phyloP scores from a whole-genome alignment of 2,329 filamentous ascomycete genomes.

The Cadophora sp. region DNA sequence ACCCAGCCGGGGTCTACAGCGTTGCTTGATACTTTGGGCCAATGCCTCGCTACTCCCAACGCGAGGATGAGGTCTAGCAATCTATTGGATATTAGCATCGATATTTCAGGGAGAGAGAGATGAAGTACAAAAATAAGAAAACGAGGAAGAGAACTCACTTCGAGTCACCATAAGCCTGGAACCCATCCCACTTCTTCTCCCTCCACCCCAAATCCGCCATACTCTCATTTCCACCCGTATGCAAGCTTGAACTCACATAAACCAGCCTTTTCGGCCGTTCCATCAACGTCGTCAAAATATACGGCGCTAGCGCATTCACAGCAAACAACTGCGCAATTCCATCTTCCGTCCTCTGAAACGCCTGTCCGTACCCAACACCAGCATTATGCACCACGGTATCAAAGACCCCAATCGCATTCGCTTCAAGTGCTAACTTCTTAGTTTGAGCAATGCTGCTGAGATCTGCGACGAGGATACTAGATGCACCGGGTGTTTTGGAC shows the following conservation, averaged over 20 bases:
- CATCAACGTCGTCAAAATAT: constrained; percentile 26
- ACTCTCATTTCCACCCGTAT: constrained; percentile 20
- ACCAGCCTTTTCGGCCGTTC: constrained; percentile 20
- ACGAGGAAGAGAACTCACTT: constrained; percentile 17
- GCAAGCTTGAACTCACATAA: constrained; percentile 26
- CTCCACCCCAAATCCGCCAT: constrained; percentile 26
- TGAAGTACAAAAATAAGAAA: not conserved
- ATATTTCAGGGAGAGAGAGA: not conserved
- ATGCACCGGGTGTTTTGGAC: constrained; percentile 5
- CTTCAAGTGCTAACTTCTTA: constrained; percentile 19
- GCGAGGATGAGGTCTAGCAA: constrained; percentile 21
- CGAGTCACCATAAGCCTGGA: constrained; percentile 27
- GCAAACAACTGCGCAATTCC: constrained; percentile 23
- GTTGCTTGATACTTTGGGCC: constrained; percentile 23
- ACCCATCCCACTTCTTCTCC: constrained; percentile 20
- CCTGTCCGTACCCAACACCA: constrained; percentile 11
- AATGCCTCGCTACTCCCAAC: constrained; percentile 22
- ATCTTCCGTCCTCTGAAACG: constrained; percentile 15
- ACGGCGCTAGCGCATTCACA: constrained; percentile 25
- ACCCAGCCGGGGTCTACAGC: constrained; percentile 24
- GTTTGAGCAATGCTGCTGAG: constrained; percentile 22
- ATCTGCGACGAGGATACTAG: constrained; percentile 19
- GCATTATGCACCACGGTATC: constrained; percentile 27
- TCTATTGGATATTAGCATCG: constrained; percentile 2
- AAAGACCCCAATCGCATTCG: constrained; percentile 22